Evolutionary conservation across 2,329 filamentous ascomycete species (phyloP), one percentile per base, ranked within the genome.

Genomic region (Emericellopsis atlantica): DNA sequence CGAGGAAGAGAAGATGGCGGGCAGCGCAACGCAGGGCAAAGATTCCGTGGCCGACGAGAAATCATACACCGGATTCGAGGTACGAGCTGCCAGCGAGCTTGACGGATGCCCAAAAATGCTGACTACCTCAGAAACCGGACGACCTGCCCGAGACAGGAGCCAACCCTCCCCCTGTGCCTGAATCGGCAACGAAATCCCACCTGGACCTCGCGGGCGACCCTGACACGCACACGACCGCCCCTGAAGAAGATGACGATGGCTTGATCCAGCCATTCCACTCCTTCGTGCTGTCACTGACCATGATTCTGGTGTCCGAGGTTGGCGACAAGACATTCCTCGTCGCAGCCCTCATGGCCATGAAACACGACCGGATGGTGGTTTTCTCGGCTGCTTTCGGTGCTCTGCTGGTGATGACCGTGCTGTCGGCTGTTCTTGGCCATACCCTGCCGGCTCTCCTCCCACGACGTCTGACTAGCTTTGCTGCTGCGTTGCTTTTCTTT

Each of bases 241-340:
- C 24, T 40, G 52, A 44, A 5, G 50, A 51, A 37, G 57, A 57
- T 37, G 67, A 72, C 6, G 73, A 72, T 9, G 77, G 80, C 44
- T 67, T 89, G 33, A 87, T 89, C 44, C 82, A 80, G 46, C 85
- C 86, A 15, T 69, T 81, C 53, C 90, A 98, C 60, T 96, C 92
- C 4, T 93, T 92, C 54, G 56, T 94, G 11, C 79, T 96, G 26
- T 94, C 92, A 14, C 79, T 95, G 45, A 90, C 89, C 43, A 98
- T 96, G 92, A 98, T 98, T 53, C 69, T 96, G 46, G 83, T 96
- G 52, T 95, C 90, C 37, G 92, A 98, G 60, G 79, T 98, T 52
- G 92, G 92, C 47, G 92, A 98, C 74, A 98, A 98, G 67, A 98
- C 92, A 0, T 98, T 98, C 68, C 73, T 98, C 35, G 87, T 98